These are phyloP conservation scores for Boletus insuetus DNA, from an alignment of 768 basidiomycete genomes.

Conservation along the genomic window DNA sequence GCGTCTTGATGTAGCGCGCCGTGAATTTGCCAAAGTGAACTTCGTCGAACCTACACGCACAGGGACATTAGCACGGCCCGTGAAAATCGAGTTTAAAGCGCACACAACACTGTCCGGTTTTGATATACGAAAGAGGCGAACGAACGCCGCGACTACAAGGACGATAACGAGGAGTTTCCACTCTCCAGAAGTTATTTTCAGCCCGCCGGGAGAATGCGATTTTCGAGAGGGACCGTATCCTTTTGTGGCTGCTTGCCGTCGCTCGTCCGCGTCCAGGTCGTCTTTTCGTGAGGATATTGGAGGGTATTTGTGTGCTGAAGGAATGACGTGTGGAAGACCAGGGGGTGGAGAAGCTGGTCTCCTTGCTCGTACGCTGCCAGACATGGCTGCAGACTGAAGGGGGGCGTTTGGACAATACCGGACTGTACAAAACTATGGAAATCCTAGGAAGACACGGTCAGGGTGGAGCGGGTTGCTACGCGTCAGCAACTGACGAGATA, in stretches of 20 bases:
- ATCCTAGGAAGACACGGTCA: neutral
- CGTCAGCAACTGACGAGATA: too few species aligned
- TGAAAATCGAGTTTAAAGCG: slow-evolving; percentile 31
- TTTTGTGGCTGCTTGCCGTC: slow-evolving; percentile 66
- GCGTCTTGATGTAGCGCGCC: slow-evolving; percentile 86
- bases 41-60: slow-evolving; percentile 79
- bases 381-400: slow-evolving; percentile 30
- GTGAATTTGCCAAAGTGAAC: slow-evolving; percentile 99
- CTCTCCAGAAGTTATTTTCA: slow-evolving; percentile 67
- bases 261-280: slow-evolving; percentile 71
- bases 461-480: neutral
- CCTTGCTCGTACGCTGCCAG: slow-evolving; percentile 57
- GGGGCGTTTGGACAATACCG: slow-evolving; percentile 16
- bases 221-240: slow-evolving; percentile 54
- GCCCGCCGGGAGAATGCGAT: slow-evolving; percentile 53
- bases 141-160: slow-evolving; percentile 66
- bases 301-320: slow-evolving; percentile 54
- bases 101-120: slow-evolving; percentile 91
- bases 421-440: slow-evolving; percentile 21
- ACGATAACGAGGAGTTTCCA: slow-evolving; percentile 71
- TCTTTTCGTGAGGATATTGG: slow-evolving; percentile 50
- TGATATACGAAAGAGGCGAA: slow-evolving; percentile 84
- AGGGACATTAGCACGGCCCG: neutral
- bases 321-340: slow-evolving; percentile 36
- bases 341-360: slow-evolving; percentile 68